Evolutionary conservation across 345 rosid species (phyloP).

Genomic region (Cardamine chenopodiifolia): DNA sequence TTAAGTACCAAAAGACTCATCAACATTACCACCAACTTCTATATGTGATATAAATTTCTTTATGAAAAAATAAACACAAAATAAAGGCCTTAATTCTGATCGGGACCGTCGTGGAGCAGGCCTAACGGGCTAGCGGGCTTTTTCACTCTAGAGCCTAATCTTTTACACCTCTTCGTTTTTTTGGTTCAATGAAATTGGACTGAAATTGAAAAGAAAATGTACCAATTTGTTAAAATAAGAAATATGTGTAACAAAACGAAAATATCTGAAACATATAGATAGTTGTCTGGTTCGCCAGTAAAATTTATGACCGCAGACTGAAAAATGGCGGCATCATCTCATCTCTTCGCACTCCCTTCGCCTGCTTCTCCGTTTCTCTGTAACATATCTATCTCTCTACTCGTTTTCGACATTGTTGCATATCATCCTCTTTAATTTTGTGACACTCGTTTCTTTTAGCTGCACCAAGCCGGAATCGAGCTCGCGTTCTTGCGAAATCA

Average conservation of each 20-base stretch:
- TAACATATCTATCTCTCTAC: neutral
- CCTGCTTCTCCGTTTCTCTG: slow-evolving; percentile 20
- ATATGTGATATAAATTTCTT: neutral
- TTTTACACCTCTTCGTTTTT: neutral
- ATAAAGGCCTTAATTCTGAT: neutral
- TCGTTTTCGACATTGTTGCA: neutral
- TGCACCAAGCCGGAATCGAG: slow-evolving; percentile 30
- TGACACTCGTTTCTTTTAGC: slow-evolving; percentile 5
- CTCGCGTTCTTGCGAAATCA: slow-evolving; percentile 25
- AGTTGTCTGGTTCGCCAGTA: slow-evolving; percentile 21
- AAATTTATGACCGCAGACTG: slow-evolving; percentile 37
- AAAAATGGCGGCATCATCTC: slow-evolving; percentile 40
- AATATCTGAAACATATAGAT: slow-evolving; percentile 5
- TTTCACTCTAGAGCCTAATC: neutral
- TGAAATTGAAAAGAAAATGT: neutral
- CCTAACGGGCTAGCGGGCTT: neutral
- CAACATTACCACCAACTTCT: too few species aligned
- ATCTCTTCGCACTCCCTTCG: slow-evolving; percentile 41
- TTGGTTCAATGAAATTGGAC: neutral
- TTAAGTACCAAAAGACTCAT: too few species aligned
- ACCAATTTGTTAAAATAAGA: neutral
- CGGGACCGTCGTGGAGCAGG: neutral
- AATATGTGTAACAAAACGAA: neutral
- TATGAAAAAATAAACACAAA: neutral
- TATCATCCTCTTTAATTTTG: neutral